Evolutionary conservation across 2,329 filamentous ascomycete species (phyloP).

Genomic region (Diaporthe vaccinii): DNA sequence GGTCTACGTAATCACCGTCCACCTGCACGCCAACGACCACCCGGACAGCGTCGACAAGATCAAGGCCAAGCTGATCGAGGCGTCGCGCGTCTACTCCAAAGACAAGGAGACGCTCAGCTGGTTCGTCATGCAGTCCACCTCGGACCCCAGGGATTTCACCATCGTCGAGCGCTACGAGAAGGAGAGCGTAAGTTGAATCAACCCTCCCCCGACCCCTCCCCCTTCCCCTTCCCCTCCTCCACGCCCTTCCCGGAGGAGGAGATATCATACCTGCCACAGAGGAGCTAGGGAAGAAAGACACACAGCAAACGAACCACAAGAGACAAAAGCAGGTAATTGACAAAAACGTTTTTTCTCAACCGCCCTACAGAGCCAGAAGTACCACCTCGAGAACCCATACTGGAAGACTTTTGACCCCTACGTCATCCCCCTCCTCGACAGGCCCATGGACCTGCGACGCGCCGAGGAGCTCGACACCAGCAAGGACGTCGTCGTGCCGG

Average conservation of each 20-base stretch:
- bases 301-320: background rate
- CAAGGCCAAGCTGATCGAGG: constrained; percentile 80
- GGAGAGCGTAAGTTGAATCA: constrained; percentile 65
- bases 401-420: constrained; percentile 84
- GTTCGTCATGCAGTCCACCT: constrained; percentile 83
- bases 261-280: no score
- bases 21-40: constrained; percentile 78
- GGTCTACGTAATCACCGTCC: constrained; percentile 79
- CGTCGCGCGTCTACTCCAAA: constrained; percentile 78
- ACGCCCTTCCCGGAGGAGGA: no score
- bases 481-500: constrained; percentile 59
- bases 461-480: constrained; percentile 76
- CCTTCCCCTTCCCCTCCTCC: no score
- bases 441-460: constrained; percentile 77
- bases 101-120: constrained; percentile 79
- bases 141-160: constrained; percentile 78
- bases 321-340: constrained; percentile 13
- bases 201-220: no score
- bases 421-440: constrained; percentile 76
- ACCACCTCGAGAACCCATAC: constrained; percentile 77
- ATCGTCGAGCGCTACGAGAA: constrained; percentile 81
- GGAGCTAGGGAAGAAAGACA: no score
- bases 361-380: constrained; percentile 65
- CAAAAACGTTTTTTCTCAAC: background rate
- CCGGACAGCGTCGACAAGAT: constrained; percentile 74